Conservation (phyloP, 495 filamentous ascomycete species). For the Penicillium diatomitis region DNA sequence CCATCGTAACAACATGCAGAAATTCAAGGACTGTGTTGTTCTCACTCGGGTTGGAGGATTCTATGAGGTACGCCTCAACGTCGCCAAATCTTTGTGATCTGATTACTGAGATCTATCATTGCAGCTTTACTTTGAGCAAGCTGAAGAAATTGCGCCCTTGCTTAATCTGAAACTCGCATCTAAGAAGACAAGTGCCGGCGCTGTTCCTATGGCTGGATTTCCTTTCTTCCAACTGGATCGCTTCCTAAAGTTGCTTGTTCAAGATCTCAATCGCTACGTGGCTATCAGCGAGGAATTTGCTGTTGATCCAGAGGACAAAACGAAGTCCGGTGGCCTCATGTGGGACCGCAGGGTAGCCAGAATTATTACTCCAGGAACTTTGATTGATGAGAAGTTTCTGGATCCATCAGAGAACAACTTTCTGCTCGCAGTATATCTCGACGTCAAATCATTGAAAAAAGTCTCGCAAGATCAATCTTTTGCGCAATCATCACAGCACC, state of each 20-base stretch:
- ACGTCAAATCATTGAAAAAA: constrained; percentile 17
- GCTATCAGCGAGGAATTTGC: constrained; percentile 91
- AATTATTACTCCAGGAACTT: constrained; percentile 84
- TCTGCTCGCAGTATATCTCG: constrained; percentile 63
- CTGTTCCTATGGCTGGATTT: constrained; percentile 87
- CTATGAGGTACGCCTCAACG: constrained; percentile 56
- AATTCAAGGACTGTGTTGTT: constrained; percentile 79
- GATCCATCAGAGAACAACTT: constrained; percentile 90
- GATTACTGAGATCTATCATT: neutral
- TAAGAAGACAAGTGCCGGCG: constrained; percentile 64
- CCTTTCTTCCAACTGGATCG: constrained; percentile 86
- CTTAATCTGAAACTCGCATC: constrained; percentile 82
- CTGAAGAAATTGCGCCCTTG: constrained; percentile 75
- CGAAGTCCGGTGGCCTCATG: constrained; percentile 63
- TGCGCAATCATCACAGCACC: constrained; percentile 19
- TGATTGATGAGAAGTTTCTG: constrained; percentile 97
- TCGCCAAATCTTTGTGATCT: neutral
- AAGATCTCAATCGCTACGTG: constrained; percentile 82
- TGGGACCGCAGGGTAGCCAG: constrained; percentile 79
- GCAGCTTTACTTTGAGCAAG: constrained; percentile 85
- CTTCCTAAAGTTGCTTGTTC: constrained; percentile 83
- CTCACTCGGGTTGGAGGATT: constrained; percentile 89
- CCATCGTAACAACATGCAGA: constrained; percentile 81
- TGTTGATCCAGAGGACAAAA: constrained; percentile 53
- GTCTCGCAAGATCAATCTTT: constrained; percentile 14